These are phyloP conservation scores for Oemleria cerasiformis DNA, from an alignment of 306 rosid genomes.

Conservation along the genomic window DNA sequence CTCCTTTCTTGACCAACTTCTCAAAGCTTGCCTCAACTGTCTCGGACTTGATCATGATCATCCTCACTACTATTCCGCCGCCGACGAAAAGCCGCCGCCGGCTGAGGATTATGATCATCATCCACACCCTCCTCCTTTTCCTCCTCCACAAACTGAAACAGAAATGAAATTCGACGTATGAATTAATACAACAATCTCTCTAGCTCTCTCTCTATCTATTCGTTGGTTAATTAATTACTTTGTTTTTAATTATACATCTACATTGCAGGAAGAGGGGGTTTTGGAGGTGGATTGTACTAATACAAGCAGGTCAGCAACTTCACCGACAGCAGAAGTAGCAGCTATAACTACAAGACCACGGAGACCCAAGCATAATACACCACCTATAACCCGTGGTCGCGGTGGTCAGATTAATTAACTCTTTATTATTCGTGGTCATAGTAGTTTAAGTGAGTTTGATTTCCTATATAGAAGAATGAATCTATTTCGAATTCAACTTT, in stretches of 20 bases:
- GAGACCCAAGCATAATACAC: neutral
- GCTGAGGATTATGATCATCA: neutral
- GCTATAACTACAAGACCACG: neutral
- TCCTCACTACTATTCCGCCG: neutral
- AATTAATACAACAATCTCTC: neutral
- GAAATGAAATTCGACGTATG: conserved; percentile 10
- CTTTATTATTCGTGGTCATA: no score
- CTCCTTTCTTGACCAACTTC: conserved; percentile 26
- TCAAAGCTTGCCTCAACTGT: conserved; percentile 41
- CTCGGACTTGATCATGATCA: conserved; percentile 21
- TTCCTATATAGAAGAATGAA: no score
- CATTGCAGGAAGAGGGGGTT: conserved; percentile 18
- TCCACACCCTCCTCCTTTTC: conserved; percentile 5
- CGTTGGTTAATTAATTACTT: neutral
- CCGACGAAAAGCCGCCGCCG: no score
- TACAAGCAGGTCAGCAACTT: no score
- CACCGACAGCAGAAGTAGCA: neutral
- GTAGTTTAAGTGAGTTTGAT: no score
- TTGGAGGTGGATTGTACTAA: neutral
- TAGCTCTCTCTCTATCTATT: conserved; percentile 3
- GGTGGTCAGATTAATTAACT: conserved; percentile 20
- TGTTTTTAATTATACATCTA: neutral
- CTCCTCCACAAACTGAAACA: conserved; percentile 3
- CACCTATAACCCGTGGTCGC: conserved; percentile 37
- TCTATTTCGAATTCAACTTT: no score